phyloP scores from a whole-genome alignment of 2,329 filamentous ascomycete species.

The Pseudocercospora fuligena region DNA sequence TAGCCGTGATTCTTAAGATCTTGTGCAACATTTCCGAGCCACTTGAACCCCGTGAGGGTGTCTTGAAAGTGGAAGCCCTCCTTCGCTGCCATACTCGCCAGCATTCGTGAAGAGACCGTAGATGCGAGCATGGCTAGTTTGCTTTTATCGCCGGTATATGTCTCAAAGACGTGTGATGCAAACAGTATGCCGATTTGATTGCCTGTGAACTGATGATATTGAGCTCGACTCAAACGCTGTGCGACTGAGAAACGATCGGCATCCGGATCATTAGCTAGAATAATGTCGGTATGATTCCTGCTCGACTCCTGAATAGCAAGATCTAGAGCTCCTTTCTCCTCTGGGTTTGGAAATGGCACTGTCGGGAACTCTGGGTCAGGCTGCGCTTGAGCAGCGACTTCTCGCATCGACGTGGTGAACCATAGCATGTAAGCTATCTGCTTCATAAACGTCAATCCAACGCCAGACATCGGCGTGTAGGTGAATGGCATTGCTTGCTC shows the following conservation, averaged over 20 bases:
- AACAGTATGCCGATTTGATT: constrained; percentile 67
- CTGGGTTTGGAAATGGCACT: constrained; percentile 68
- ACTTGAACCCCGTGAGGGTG: constrained; percentile 70
- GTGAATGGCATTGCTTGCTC: constrained; percentile 47
- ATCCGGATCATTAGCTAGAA: constrained; percentile 68
- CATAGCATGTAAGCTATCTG: constrained; percentile 45
- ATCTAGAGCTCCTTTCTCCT: constrained; percentile 66
- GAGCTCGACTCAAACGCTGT: constrained; percentile 58
- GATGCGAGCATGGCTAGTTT: constrained; percentile 64
- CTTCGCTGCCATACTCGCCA: constrained; percentile 59
- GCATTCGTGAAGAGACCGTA: constrained; percentile 68
- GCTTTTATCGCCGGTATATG: constrained; percentile 44
- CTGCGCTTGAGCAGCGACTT: constrained; percentile 57
- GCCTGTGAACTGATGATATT: constrained; percentile 67
- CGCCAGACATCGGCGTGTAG: constrained; percentile 63
- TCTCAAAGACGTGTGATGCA: constrained; percentile 61
- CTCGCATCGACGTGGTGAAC: constrained; percentile 45
- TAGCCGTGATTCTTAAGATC: constrained; percentile 57
- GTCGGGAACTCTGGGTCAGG: constrained; percentile 69
- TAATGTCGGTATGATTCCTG: constrained; percentile 52
- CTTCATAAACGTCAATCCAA: constrained; percentile 56
- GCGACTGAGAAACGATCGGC: constrained; percentile 68
- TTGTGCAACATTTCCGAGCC: constrained; percentile 66
- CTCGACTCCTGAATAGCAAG: constrained; percentile 63
- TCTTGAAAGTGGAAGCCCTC: constrained; percentile 64